Evolutionary conservation across 2,329 filamentous ascomycete species (phyloP), one percentile per base, ranked within the genome.

Genomic region (Scorias spongiosa): DNA sequence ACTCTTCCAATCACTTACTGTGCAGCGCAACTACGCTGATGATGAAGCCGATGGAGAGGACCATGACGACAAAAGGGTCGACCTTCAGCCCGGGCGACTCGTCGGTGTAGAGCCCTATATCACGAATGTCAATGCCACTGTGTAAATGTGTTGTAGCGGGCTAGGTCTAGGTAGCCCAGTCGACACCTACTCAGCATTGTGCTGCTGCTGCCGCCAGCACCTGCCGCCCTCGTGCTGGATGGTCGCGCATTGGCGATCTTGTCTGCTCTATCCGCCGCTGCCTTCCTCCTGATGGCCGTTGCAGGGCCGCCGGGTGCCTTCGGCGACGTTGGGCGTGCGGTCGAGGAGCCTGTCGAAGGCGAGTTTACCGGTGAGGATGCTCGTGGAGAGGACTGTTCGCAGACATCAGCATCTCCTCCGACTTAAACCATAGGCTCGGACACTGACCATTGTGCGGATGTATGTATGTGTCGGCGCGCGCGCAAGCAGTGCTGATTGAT

Each of bases 1-100:
- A 7, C 29, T 26, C n/a, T 40, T 43, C 32, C 44, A 39, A 17
- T 9, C 28, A 73, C 85, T 57, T 79, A 96, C 91, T 87, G 71
- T 98, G 91, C 62, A 98, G 75, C 55, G 87, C 88, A 60, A 98
- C 91, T 61, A 98, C 91, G 61, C 84, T 91, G 72, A 98, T 95
- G 67, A 98, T 98, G 68, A 98, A 98, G 50, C 93, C 91, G 57
- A 98, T 78, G 60, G 86, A 93, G 56, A 98, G 75, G 54, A 95
- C 91, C 60, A 98, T 76, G 51, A 98, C 89, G 53, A 98, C 88
- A 47, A 98, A 91, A 17, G 91, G 91, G 65, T 98, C 91, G 52
- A 98, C 91, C 73, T 95, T 94, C 58, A 98, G 73, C 49, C 91
- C 91, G 46, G 91, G 91, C 52, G 85, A 93, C 72, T 98, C 91